These are phyloP conservation scores for Babesia caballi DNA, from an alignment of 169 alveolate genomes.

Conservation along the genomic window DNA sequence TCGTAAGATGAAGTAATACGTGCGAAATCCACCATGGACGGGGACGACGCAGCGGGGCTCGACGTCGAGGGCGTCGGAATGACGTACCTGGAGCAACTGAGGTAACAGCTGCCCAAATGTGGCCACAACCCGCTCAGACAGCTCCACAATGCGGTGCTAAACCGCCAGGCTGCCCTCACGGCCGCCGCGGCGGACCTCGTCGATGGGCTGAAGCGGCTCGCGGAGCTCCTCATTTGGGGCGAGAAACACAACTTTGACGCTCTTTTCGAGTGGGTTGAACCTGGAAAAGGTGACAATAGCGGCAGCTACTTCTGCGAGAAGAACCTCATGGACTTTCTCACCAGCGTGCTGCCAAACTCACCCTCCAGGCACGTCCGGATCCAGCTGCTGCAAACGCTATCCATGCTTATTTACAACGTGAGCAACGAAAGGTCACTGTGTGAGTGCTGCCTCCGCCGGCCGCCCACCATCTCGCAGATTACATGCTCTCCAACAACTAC, in stretches of 20 bases:
- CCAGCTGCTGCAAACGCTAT: slow-evolving; percentile 62
- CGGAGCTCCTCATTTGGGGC: slow-evolving; percentile 65
- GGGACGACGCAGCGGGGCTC: background rate
- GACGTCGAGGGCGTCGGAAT: slow-evolving; percentile 12
- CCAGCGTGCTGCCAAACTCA: slow-evolving; percentile 45
- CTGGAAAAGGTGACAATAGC: background rate
- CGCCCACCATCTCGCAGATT: slow-evolving; percentile 9
- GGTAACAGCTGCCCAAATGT: background rate
- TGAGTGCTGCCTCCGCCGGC: background rate
- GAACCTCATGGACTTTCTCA: slow-evolving; percentile 54
- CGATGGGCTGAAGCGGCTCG: slow-evolving; percentile 57
- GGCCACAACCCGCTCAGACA: background rate
- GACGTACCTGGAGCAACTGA: slow-evolving; percentile 17
- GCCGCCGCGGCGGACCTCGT: slow-evolving; percentile 50
- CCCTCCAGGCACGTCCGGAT: slow-evolving; percentile 38
- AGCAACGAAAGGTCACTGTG: slow-evolving; percentile 33
- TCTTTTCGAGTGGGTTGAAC: slow-evolving; percentile 45
- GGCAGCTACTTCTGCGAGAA: slow-evolving; percentile 67
- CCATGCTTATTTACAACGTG: slow-evolving; percentile 58
- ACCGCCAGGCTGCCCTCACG: slow-evolving; percentile 6
- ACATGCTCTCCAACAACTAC: slow-evolving; percentile 55
- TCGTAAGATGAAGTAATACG: background rate
- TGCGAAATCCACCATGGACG: background rate
- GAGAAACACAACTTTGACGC: slow-evolving; percentile 35
- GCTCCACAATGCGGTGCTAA: slow-evolving; percentile 39